Conservation (phyloP, 768 basidiomycete genomes). For the Tylopilus vinaceipallidus region DNA sequence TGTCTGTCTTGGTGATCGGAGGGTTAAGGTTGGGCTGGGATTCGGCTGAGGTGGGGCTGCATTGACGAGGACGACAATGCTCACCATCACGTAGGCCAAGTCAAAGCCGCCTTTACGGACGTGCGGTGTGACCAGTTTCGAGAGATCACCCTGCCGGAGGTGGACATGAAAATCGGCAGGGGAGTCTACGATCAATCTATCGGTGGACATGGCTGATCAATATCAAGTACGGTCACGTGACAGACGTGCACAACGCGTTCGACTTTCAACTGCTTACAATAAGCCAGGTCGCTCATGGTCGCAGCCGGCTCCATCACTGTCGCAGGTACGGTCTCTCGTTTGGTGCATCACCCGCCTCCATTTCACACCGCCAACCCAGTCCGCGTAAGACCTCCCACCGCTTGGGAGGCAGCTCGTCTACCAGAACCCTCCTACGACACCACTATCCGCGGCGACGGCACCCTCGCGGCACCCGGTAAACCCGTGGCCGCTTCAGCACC, state of each 20-base stretch:
- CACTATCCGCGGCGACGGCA: slow-evolving; percentile 79
- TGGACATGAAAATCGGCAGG: slow-evolving; percentile 98
- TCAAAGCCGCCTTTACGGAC: slow-evolving; percentile 86
- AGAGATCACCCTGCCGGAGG: slow-evolving; percentile 83
- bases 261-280: slow-evolving; percentile 25
- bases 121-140: slow-evolving; percentile 84
- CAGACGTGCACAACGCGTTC: slow-evolving; percentile 21
- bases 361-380: slow-evolving; percentile 51
- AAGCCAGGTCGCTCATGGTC: slow-evolving; percentile 59
- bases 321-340: slow-evolving; percentile 62
- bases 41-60: slow-evolving; percentile 10
- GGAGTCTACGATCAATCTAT: slow-evolving; percentile 34
- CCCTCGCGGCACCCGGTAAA: slow-evolving; percentile 66
- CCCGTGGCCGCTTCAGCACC: slow-evolving; percentile 50
- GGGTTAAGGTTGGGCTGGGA: slow-evolving; percentile 88
- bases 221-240: slow-evolving; percentile 32
- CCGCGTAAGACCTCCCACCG: slow-evolving; percentile 84
- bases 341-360: background rate
- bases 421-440: slow-evolving; percentile 72
- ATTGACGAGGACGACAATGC: slow-evolving; percentile 18
- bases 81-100: slow-evolving; percentile 95
- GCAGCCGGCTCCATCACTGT: slow-evolving; percentile 87
- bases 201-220: slow-evolving; percentile 25
- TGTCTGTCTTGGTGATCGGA: slow-evolving; percentile 78
- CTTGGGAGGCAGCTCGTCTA: slow-evolving; percentile 82